Evolutionary conservation across 495 filamentous ascomycete species (phyloP).

Genomic region (Aspergillus wentii): DNA sequence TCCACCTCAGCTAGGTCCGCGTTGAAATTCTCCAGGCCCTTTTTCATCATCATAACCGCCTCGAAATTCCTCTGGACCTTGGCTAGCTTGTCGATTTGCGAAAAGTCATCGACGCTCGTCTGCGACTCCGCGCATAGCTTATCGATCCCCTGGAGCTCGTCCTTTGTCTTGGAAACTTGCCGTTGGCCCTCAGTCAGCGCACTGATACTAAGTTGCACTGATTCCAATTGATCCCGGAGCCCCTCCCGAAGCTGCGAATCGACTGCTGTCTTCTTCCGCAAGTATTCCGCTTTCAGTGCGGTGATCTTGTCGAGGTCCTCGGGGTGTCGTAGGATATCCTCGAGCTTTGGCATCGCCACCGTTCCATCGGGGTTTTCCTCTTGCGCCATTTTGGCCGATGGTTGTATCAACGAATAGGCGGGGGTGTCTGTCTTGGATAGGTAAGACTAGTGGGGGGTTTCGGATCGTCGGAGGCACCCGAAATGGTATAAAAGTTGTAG

Average conservation of each 20-base stretch:
- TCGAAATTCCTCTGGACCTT: conserved; percentile 93
- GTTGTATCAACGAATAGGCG: too few species aligned
- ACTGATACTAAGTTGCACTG: conserved; percentile 86
- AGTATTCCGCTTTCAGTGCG: conserved; percentile 85
- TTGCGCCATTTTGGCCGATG: conserved; percentile 30
- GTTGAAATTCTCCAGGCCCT: conserved; percentile 79
- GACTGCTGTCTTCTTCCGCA: conserved; percentile 86
- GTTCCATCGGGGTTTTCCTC: conserved; percentile 31
- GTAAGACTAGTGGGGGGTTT: too few species aligned
- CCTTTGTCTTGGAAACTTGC: conserved; percentile 82
- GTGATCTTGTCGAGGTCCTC: conserved; percentile 94
- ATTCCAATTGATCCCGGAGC: conserved; percentile 83
- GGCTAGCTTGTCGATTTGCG: conserved; percentile 89
- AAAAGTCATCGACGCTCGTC: conserved; percentile 93
- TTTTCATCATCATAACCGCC: conserved; percentile 86
- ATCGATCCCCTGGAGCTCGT: conserved; percentile 98
- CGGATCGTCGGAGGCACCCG: too few species aligned
- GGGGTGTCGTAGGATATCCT: conserved; percentile 57
- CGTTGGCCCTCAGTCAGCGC: conserved; percentile 82
- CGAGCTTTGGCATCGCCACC: conserved; percentile 42
- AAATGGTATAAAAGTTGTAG: too few species aligned
- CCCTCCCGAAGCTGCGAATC: conserved; percentile 85
- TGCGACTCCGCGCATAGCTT: conserved; percentile 94
- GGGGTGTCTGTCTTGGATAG: too few species aligned
- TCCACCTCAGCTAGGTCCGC: conserved; percentile 69